These are phyloP conservation scores for Psilocybe mexicana DNA, from an alignment of 1,284 basidiomycete species.

Conservation along the genomic window DNA sequence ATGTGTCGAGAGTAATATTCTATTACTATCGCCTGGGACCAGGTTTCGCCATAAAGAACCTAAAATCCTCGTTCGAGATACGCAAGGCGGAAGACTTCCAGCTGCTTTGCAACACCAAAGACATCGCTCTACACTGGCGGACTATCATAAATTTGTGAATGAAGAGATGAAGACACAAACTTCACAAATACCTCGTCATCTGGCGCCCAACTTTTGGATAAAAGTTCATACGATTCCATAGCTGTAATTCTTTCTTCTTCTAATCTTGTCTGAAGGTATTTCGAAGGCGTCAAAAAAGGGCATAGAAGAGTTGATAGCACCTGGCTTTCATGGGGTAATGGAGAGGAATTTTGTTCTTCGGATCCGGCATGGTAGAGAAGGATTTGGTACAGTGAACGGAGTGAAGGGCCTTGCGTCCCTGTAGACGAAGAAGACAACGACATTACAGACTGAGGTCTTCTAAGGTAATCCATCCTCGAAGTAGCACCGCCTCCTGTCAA, in stretches of 20 bases:
- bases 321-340: slow-evolving; percentile 56
- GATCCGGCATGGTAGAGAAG: slow-evolving; percentile 19
- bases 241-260: slow-evolving; percentile 58
- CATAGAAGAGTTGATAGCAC: slow-evolving; percentile 58
- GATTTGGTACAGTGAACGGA: slow-evolving; percentile 22
- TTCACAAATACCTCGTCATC: slow-evolving; percentile 42
- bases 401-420: slow-evolving; percentile 15
- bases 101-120: slow-evolving; percentile 71
- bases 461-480: slow-evolving; percentile 20
- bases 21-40: slow-evolving; percentile 45
- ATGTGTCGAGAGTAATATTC: slow-evolving; percentile 43
- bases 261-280: slow-evolving; percentile 27
- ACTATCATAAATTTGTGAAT: slow-evolving; percentile 31
- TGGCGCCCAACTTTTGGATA: slow-evolving; percentile 56
- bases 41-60: slow-evolving; percentile 49
- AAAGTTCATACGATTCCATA: slow-evolving; percentile 60
- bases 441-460: slow-evolving; percentile 21
- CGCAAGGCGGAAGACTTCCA: slow-evolving; percentile 37
- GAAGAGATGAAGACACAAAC: not conserved
- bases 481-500: slow-evolving; percentile 9
- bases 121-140: slow-evolving; percentile 52
- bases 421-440: slow-evolving; percentile 10
- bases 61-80: slow-evolving; percentile 49
- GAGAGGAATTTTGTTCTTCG: slow-evolving; percentile 15
- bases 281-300: slow-evolving; percentile 50